A percentile compares a stretch with the other conserved stretches of the same genome.
phyloP scores from a whole-genome alignment of 345 rosid genomes.

The Aquilaria yunnanensis region DNA sequence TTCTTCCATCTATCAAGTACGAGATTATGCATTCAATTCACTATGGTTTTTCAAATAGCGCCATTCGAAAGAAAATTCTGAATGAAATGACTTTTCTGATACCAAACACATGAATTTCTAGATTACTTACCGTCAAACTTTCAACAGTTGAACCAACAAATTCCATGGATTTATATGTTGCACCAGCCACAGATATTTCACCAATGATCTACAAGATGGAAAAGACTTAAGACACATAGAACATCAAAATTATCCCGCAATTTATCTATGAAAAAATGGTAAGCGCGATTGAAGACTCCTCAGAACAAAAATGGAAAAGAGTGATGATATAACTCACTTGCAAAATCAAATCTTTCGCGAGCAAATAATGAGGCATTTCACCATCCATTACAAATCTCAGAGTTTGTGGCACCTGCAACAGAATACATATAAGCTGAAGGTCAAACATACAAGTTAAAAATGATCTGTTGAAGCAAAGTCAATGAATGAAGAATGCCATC shows the following conservation, averaged over 20 bases:
- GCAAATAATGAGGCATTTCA: slow-evolving; percentile 88
- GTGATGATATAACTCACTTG: slow-evolving; percentile 46
- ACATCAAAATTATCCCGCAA: neutral
- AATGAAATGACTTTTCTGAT: neutral
- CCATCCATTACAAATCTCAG: slow-evolving; percentile 95
- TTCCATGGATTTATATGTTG: slow-evolving; percentile 96
- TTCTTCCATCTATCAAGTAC: slow-evolving; percentile 80
- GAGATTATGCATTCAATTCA: slow-evolving; percentile 10
- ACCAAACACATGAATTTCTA: slow-evolving; percentile 1
- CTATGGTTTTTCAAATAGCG: neutral
- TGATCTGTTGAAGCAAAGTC: neutral
- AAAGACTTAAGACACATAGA: neutral
- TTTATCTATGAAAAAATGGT: neutral
- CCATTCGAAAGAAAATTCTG: neutral
- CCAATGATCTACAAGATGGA: slow-evolving; percentile 66
- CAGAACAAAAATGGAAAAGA: slow-evolving; percentile 9
- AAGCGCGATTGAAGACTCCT: neutral
- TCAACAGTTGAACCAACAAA: slow-evolving; percentile 88
- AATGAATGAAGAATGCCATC: too few species aligned
- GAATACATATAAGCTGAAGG: neutral
- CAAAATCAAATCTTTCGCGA: slow-evolving; percentile 95
- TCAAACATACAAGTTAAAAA: neutral
- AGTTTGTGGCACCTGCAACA: slow-evolving; percentile 85
- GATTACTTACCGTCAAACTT: slow-evolving; percentile 62
- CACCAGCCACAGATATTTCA: slow-evolving; percentile 96